phyloP scores from a whole-genome alignment of 208 protist species.

The Trypanosoma congolense region DNA sequence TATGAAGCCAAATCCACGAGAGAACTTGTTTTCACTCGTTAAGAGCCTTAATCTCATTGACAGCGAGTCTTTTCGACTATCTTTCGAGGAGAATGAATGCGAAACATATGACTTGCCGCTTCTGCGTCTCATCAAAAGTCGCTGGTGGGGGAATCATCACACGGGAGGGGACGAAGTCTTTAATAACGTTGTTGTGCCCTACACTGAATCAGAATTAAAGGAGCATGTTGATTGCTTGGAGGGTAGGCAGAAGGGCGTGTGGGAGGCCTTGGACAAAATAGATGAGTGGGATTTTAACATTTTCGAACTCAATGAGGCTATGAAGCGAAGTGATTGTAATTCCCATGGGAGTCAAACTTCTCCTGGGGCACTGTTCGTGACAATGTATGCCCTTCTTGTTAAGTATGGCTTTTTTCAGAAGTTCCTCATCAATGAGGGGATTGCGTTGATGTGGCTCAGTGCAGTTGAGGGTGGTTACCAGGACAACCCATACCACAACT shows the following conservation, averaged over 20 bases:
- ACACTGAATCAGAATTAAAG: slow-evolving; percentile 42
- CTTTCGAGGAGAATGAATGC: slow-evolving; percentile 58
- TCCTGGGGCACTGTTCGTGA: slow-evolving; percentile 82
- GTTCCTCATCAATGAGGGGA: slow-evolving; percentile 89
- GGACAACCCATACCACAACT: slow-evolving; percentile 91
- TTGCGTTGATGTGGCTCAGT: slow-evolving; percentile 85
- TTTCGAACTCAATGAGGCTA: slow-evolving; percentile 70
- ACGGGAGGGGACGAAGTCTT: slow-evolving; percentile 32
- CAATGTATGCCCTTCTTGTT: slow-evolving; percentile 82
- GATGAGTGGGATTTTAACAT: slow-evolving; percentile 88
- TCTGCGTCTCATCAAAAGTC: slow-evolving; percentile 83
- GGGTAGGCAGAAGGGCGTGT: slow-evolving; percentile 38
- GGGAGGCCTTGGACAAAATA: slow-evolving; percentile 62
- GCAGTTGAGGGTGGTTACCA: slow-evolving; percentile 89
- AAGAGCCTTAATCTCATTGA: slow-evolving; percentile 3
- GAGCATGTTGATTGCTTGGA: slow-evolving; percentile 30
- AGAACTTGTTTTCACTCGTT: slow-evolving; percentile 2
- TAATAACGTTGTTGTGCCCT: slow-evolving; percentile 70
- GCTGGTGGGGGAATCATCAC: slow-evolving; percentile 46
- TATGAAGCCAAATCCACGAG: slow-evolving; percentile 32
- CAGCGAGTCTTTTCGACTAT: slow-evolving; percentile 40
- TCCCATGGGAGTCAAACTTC: slow-evolving; percentile 51
- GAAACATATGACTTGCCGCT: slow-evolving; percentile 74
- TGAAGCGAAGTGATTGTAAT: slow-evolving; percentile 71
- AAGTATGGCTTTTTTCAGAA: slow-evolving; percentile 82